These are phyloP conservation scores for Populus pruinosa DNA, from an alignment of 345 rosid genomes.

Conservation along the genomic window DNA sequence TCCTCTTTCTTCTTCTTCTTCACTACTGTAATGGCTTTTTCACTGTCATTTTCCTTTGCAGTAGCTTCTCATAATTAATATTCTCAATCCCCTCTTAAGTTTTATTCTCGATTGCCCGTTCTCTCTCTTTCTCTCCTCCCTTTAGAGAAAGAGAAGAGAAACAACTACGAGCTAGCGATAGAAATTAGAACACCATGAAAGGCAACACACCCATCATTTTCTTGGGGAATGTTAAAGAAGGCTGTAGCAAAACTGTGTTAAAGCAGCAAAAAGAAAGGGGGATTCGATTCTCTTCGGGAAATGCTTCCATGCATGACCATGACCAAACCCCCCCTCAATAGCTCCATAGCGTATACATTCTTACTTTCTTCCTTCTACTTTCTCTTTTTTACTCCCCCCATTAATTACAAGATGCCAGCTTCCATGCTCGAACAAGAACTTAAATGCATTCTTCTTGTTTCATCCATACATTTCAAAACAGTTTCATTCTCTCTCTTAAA, in stretches of 20 bases:
- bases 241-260: slow-evolving; percentile 51
- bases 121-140: background rate
- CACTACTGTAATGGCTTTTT: slow-evolving; percentile 39
- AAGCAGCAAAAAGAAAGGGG: slow-evolving; percentile 43
- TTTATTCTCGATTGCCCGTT: background rate
- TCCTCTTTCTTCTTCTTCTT: slow-evolving; percentile 24
- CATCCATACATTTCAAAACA: too few relatives aligned
- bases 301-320: slow-evolving; percentile 57
- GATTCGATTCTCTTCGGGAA: slow-evolving; percentile 65
- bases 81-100: background rate
- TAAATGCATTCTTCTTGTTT: background rate
- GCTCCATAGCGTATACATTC: slow-evolving; percentile 3
- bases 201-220: slow-evolving; percentile 39
- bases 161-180: background rate
- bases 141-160: background rate
- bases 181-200: background rate
- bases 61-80: background rate
- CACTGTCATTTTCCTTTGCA: slow-evolving; percentile 37
- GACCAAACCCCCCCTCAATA: slow-evolving; percentile 9
- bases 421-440: background rate
- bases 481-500: too few relatives aligned
- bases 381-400: slow-evolving; percentile 2
- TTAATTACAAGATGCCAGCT: background rate
- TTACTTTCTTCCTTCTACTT: background rate
- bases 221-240: slow-evolving; percentile 74